Evolutionary conservation across 768 basidiomycete genomes (phyloP).

Genomic region (Crucibulum laeve): DNA sequence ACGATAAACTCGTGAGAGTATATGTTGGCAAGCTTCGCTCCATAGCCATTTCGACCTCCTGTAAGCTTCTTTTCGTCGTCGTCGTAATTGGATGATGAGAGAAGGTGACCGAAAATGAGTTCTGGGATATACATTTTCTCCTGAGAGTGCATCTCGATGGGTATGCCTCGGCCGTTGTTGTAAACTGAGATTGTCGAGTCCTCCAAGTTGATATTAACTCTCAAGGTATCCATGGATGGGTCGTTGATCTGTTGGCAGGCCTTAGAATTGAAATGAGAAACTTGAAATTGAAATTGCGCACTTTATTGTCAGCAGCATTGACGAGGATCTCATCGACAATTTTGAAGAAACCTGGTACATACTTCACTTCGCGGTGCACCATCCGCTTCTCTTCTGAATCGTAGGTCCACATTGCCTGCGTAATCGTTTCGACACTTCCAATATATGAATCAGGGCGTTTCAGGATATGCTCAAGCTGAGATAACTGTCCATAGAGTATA

Average conservation of each 20-base stretch:
- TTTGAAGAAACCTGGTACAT: constrained; percentile 98
- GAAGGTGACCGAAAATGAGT: constrained; percentile 92
- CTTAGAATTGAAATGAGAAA: not conserved
- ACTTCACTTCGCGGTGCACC: constrained; percentile 78
- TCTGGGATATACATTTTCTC: constrained; percentile 97
- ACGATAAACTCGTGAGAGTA: constrained; percentile 96
- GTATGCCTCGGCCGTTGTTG: constrained; percentile 96
- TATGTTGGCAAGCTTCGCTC: constrained; percentile 97
- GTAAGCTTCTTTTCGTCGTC: constrained; percentile 98
- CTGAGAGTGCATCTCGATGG: constrained; percentile 89
- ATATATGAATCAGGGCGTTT: constrained; percentile 95
- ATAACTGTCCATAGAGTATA: constrained; percentile 50
- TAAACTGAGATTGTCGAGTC: constrained; percentile 84
- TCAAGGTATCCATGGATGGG: constrained; percentile 83
- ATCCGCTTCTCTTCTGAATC: constrained; percentile 82
- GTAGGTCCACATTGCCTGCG: constrained; percentile 91
- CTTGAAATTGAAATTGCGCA: constrained; percentile 22
- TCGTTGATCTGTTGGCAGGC: constrained; percentile 74
- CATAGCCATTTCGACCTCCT: constrained; percentile 97
- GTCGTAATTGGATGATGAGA: constrained; percentile 96
- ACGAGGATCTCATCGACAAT: constrained; percentile 99
- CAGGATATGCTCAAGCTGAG: constrained; percentile 92
- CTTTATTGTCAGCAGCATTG: constrained; percentile 99
- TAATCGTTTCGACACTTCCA: constrained; percentile 88
- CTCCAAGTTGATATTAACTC: constrained; percentile 82